Base-by-base conservation (phyloP, 352 stramenopile genomes). In the Phytophthora melonis region DNA sequence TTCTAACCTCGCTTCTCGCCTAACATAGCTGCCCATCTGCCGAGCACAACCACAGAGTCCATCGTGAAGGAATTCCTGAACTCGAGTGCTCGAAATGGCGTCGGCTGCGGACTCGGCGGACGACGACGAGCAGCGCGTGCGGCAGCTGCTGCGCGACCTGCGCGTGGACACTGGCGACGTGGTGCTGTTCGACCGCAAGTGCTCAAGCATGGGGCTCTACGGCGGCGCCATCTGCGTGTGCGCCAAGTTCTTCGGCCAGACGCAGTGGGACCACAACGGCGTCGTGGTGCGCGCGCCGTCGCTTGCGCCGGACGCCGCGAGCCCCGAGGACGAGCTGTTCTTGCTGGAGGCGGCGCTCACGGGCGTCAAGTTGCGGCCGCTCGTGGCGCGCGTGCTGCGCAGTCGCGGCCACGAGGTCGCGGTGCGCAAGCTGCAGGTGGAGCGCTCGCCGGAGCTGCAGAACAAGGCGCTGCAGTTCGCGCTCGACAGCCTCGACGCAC, bases 231-330 rank as follows among this genome's bases (percentile, higher is more conserved):
- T 97, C 68, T 97, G 89, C 70, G 78, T 78, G 5, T 90, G 83
- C 57, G 87, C 90, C 55, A 97, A 97, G 73, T 80, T 95, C 53
- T 93, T 95, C 52, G 89, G 89, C 14, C 76, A 86, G 47, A 96
- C 90, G 45, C 87, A 86, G 34, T 97, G 88, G 87, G 90, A 97
- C 74, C 90, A 96, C 78, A 97, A 94, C 68, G 90, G 90, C 50
- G 86, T 95, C 21, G 81, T 97, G 30, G 65, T 95, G 14, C 83
- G 87, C 11, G 83, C 81, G 18, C 83, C 79, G 1, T 62, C 71
- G 5, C 59, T 77, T 19, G 61, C 58, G 7, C 63, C 64, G 25
- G 45, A 70, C 9, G 60, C 72, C 11, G 6, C 62, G 14, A 68
- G 45, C 3, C 66, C 53, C 57, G 72, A 82, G 21, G 77, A 81